Conservation (phyloP, 2,329 filamentous ascomycete species). For the Trichoderma harzianum region DNA sequence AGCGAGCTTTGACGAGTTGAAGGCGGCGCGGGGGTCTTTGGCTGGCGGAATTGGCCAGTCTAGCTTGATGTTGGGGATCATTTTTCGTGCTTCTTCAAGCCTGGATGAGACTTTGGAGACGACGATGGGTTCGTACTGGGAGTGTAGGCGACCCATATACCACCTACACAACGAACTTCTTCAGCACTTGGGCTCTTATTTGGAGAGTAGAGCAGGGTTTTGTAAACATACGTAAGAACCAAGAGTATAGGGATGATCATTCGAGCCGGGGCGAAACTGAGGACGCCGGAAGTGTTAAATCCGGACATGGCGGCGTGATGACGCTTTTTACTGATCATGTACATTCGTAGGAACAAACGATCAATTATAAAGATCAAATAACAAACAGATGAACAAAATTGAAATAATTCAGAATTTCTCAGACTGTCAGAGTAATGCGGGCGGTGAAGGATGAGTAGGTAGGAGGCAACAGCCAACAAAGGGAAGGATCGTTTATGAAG, state of each 20-base stretch:
- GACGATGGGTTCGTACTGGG: constrained; percentile 42
- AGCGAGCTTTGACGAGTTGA: constrained; percentile 51
- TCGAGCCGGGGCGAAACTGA: not conserved
- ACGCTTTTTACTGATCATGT: not conserved
- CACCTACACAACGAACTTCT: constrained; percentile 34
- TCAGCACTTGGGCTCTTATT: not conserved
- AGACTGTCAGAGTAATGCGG: not conserved
- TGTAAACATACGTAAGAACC: not conserved
- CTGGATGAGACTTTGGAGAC: constrained; percentile 36
- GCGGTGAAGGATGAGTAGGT: not conserved
- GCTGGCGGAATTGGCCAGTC: constrained; percentile 33
- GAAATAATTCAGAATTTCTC: not conserved
- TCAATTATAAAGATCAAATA: not conserved
- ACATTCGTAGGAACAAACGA: not conserved
- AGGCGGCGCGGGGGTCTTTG: constrained; percentile 34
- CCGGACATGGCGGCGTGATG: not conserved
- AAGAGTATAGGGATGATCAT: not conserved
- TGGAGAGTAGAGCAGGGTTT: not conserved
- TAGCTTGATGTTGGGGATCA: constrained; percentile 39
- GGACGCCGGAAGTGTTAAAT: constrained; percentile 7
- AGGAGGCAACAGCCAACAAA: not conserved
- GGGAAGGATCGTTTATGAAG: not conserved
- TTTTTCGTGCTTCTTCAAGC: constrained; percentile 39
- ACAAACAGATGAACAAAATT: not conserved
- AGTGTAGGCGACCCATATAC: constrained; percentile 38